A percentile compares a stretch with the other conserved stretches of the same genome.
phyloP scores from a whole-genome alignment of 2,329 filamentous ascomycete genomes.

The Colletotrichum falcatum region DNA sequence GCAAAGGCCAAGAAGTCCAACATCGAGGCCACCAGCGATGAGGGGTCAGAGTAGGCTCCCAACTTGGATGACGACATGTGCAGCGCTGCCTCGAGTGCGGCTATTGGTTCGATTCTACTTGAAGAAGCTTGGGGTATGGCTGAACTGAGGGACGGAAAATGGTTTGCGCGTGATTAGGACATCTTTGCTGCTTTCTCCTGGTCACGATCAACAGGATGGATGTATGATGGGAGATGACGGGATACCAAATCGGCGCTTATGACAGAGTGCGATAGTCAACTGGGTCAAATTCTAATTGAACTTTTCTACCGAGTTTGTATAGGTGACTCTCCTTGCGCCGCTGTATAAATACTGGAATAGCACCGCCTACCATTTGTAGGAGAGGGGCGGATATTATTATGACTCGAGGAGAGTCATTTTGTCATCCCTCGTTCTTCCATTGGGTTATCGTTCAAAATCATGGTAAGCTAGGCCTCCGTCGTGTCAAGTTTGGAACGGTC shows the following conservation, averaged over 20 bases:
- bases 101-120: not conserved
- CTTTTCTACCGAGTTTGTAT: not conserved
- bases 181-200: conserved; percentile 18
- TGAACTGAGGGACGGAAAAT: not conserved
- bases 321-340: not conserved
- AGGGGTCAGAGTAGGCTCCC: conserved; percentile 58
- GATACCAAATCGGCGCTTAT: not conserved
- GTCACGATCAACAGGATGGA: conserved; percentile 8
- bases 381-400: not conserved
- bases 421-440: not conserved
- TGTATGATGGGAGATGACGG: not conserved
- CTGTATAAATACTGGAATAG: not conserved
- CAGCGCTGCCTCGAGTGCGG: not conserved
- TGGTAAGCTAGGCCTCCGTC: too few relatives aligned
- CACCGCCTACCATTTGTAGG: not conserved
- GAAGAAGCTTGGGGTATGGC: not conserved
- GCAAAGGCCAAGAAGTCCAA: conserved; percentile 62
- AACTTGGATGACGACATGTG: not conserved
- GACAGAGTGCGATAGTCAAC: not conserved
- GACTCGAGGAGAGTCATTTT: not conserved
- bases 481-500: not conserved
- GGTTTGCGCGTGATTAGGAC: not conserved
- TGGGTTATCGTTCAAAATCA: not conserved
- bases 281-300: not conserved
- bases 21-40: conserved; percentile 73